A percentile compares a stretch with the other conserved stretches of the same genome.
These are phyloP conservation scores for Fraxinus baroniana DNA, from an alignment of 305 asterid species.

Conservation along the genomic window DNA sequence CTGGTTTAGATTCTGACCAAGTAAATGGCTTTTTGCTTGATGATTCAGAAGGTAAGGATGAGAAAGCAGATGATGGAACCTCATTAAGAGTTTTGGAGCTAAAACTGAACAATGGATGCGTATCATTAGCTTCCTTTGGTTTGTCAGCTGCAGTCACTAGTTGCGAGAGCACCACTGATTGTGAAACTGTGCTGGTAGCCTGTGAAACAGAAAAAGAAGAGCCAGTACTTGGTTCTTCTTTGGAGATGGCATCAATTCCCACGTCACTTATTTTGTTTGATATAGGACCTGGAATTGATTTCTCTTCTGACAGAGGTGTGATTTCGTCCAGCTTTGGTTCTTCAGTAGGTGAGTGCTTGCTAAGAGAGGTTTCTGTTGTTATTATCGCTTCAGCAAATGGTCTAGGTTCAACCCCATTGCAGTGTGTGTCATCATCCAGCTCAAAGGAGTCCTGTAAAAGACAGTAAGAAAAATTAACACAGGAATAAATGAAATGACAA, in stretches of 20 bases:
- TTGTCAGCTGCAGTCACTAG: slow-evolving; percentile 30
- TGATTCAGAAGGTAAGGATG: slow-evolving; percentile 30
- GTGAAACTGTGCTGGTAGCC: slow-evolving; percentile 27
- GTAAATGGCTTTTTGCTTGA: slow-evolving; percentile 25
- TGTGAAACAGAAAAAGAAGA: slow-evolving; percentile 20
- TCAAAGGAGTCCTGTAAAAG: slow-evolving; percentile 43
- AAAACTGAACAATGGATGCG: slow-evolving; percentile 34
- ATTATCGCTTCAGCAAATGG: slow-evolving; percentile 30
- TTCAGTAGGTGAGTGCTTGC: slow-evolving; percentile 31
- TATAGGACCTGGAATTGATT: slow-evolving; percentile 22
- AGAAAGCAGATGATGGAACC: slow-evolving; percentile 23
- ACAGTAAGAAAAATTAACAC: slow-evolving; percentile 9
- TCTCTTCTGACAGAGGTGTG: slow-evolving; percentile 28
- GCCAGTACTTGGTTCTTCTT: slow-evolving; percentile 30
- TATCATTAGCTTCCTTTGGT: slow-evolving; percentile 36
- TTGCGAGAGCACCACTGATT: slow-evolving; percentile 24
- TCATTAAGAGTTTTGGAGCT: slow-evolving; percentile 40
- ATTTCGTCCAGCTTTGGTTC: slow-evolving; percentile 28
- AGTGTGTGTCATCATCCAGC: slow-evolving; percentile 42
- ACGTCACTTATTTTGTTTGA: slow-evolving; percentile 28
- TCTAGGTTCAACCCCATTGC: slow-evolving; percentile 39
- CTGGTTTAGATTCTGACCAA: slow-evolving; percentile 23
- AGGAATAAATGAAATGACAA: neutral
- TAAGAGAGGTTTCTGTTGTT: slow-evolving; percentile 22
- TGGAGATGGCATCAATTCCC: slow-evolving; percentile 15